Conservation (phyloP, 192 early-diverging fungal species). For the Rhizoclosmatium sp. region DNA sequence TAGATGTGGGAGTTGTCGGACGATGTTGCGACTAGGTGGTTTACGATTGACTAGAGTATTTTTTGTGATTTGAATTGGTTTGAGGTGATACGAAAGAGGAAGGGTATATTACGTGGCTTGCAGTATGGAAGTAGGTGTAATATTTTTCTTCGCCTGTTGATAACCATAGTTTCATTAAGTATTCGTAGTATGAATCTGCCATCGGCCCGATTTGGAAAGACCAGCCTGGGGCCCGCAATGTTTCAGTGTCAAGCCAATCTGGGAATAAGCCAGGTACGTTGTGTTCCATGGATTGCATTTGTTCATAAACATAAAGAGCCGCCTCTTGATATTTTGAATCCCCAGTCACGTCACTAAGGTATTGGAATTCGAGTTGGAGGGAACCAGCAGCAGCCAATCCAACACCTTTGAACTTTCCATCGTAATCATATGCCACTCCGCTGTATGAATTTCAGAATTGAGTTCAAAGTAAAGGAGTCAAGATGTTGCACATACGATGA, state of each 20-base stretch:
- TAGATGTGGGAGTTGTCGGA: constrained; percentile 7
- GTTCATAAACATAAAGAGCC: constrained; percentile 31
- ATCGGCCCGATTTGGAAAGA: constrained; percentile 52
- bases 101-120: background rate
- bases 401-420: constrained; percentile 2
- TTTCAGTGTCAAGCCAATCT: constrained; percentile 9
- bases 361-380: constrained; percentile 1
- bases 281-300: constrained; percentile 15
- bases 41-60: constrained; percentile 5
- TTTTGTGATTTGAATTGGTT: background rate
- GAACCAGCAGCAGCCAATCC: background rate
- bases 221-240: background rate
- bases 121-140: background rate
- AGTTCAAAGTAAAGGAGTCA: background rate
- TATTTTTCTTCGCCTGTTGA: constrained; percentile 49
- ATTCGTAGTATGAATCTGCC: constrained; percentile 59
- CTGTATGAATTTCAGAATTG: background rate
- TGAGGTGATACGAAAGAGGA: background rate
- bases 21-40: constrained; percentile 9
- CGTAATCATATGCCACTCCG: constrained; percentile 12
- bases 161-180: constrained; percentile 57
- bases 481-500: background rate
- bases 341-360: constrained; percentile 14
- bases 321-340: constrained; percentile 20
- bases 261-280: constrained; percentile 31